phyloP scores from a whole-genome alignment of 2,329 filamentous ascomycete genomes.

The Alternaria incomplexa region DNA sequence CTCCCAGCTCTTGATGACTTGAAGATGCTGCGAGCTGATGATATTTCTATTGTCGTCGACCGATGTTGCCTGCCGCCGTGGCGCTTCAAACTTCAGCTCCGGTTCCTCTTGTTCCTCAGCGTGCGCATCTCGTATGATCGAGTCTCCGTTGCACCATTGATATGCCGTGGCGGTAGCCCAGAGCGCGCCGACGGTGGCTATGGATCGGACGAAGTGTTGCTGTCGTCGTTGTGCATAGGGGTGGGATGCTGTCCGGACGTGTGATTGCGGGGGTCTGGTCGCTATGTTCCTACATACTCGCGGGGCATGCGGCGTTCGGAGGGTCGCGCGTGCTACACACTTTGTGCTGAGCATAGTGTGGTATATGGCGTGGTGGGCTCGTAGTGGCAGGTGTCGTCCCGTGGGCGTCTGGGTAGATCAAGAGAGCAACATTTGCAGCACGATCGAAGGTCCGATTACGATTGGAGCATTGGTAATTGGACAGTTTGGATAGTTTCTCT shows the following conservation, averaged over 20 bases:
- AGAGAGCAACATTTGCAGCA: conserved; percentile 18
- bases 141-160: conserved; percentile 51
- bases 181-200: conserved; percentile 51
- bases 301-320: conserved; percentile 30
- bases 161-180: conserved; percentile 54
- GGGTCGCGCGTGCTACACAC: conserved; percentile 39
- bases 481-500: conserved; percentile 14
- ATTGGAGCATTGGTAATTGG: conserved; percentile 17
- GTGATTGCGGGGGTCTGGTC: conserved; percentile 23
- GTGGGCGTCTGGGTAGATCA: conserved; percentile 12
- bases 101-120: conserved; percentile 60
- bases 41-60: conserved; percentile 76
- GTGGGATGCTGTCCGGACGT: conserved; percentile 36
- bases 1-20: conserved; percentile 81
- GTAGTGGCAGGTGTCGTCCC: conserved; percentile 4
- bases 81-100: conserved; percentile 72
- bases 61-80: conserved; percentile 60
- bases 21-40: conserved; percentile 83
- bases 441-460: conserved; percentile 7
- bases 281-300: conserved; percentile 35
- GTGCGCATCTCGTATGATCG: conserved; percentile 50
- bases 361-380: conserved; percentile 1
- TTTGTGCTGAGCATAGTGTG: conserved; percentile 40
- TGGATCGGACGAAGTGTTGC: conserved; percentile 53
- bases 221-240: conserved; percentile 54